These are phyloP conservation scores for Penicillium nordicum DNA, from an alignment of 2,329 filamentous ascomycete genomes.

Conservation along the genomic window DNA sequence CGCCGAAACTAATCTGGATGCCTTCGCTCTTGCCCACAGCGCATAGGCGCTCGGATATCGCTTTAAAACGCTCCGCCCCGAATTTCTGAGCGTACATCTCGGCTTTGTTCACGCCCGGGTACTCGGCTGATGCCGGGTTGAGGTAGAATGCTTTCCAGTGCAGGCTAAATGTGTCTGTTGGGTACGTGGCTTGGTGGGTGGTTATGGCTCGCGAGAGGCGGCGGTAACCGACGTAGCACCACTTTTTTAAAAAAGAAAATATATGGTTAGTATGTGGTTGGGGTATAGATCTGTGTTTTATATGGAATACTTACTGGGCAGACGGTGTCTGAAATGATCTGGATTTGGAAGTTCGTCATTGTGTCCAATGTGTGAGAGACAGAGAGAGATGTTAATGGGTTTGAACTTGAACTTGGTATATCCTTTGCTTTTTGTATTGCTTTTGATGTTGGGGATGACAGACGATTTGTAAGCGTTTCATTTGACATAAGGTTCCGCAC, in stretches of 20 bases:
- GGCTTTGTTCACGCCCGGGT: constrained; percentile 51
- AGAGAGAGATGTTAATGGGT: neutral
- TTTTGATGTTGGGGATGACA: neutral
- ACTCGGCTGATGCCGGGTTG: constrained; percentile 60
- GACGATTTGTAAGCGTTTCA: constrained; percentile 6
- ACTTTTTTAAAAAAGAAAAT: constrained; percentile 22
- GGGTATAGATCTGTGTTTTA: neutral
- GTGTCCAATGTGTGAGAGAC: neutral
- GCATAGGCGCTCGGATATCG: constrained; percentile 57
- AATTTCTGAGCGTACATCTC: constrained; percentile 62
- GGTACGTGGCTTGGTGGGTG: constrained; percentile 61
- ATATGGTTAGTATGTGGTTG: neutral
- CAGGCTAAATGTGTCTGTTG: constrained; percentile 68
- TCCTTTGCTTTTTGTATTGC: neutral
- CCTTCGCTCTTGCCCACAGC: constrained; percentile 62
- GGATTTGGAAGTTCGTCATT: constrained; percentile 74
- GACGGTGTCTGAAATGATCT: constrained; percentile 75
- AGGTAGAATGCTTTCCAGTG: constrained; percentile 80
- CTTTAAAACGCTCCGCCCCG: constrained; percentile 55
- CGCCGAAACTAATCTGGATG: constrained; percentile 69
- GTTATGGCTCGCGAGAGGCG: constrained; percentile 70
- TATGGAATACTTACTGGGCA: constrained; percentile 54
- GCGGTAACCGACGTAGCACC: constrained; percentile 77
- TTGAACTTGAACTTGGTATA: neutral
- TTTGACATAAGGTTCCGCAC: neutral